Base-by-base conservation (phyloP, 2,329 filamentous ascomycete species). In the Aschersonia sp. region DNA sequence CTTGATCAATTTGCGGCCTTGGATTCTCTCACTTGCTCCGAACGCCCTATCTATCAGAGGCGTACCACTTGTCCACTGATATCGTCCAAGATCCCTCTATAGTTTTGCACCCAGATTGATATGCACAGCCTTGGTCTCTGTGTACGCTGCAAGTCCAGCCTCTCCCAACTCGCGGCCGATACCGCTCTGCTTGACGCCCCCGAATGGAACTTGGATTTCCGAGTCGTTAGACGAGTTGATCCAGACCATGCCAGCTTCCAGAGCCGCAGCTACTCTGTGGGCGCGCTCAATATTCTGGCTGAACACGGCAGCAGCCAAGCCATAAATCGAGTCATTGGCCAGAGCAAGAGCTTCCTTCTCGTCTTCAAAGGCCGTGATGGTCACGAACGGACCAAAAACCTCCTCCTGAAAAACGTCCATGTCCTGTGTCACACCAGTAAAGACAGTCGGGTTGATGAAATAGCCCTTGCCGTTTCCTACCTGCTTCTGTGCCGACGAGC, bases 271-370 rank as follows among this genome's bases (percentile, higher is more conserved):
- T 0, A 71, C 65, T 10, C 66, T 65, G 52, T 73, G 71, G 4
- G 69, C 64, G 31, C 63, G 62, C 47, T 66, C 70, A 45, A 83
- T 66, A 55, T 81, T 72, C 48, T 73, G 66, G 0, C 73, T 83
- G 54, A 83, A 84, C 2, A 84, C 61, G 0, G 79, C 74, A 7
- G 73, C 72, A 2, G 74, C 79, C 0, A 83, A 68, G 1, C 79
- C 79, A 52, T 81, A 83, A 1, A 70, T 73, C 0, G 74, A 75
- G 56, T 80, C 61, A 42, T 72, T 72, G 12, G 69, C 69, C 48
- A 70, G 54, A 9, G 40, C 45, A 14, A 72, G 55, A 0, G 67
- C 69, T 35, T 72, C 66, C 4, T 60, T 60, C 49, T 71, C 68
- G 0, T 63, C 61, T 51, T 62, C 60, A 55, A 72, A 72, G 2